Percentiles rank a stretch among this genome's conserved stretches.
These are phyloP conservation scores for Aristolochia fimbriata DNA, from an alignment of 164 flowering plant genomes.

Conservation along the genomic window DNA sequence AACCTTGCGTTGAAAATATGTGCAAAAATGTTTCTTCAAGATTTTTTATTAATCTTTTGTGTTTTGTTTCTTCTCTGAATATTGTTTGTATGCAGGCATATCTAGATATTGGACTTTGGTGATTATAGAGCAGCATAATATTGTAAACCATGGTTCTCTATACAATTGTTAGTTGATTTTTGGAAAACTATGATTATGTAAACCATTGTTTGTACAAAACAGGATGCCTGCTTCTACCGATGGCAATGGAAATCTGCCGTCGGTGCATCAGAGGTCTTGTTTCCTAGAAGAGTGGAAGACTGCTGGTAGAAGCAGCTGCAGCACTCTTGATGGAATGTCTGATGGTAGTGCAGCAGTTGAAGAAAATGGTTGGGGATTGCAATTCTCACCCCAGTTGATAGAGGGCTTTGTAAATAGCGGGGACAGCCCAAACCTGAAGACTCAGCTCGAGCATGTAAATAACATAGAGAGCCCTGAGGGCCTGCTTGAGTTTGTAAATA, in stretches of 20 bases:
- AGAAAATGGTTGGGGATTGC: slow-evolving; percentile 25
- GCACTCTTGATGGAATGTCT: slow-evolving; percentile 20
- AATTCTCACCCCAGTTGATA: slow-evolving; percentile 15
- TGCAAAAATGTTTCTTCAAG: too few relatives aligned
- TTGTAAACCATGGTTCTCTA: too few relatives aligned
- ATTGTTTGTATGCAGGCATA: too few relatives aligned
- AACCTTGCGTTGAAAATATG: too few relatives aligned
- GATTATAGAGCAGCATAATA: too few relatives aligned
- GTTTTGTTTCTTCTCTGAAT: too few relatives aligned
- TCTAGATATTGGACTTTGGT: too few relatives aligned
- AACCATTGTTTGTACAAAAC: slow-evolving; percentile 10
- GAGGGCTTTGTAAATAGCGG: slow-evolving; percentile 42
- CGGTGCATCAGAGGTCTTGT: slow-evolving; percentile 30
- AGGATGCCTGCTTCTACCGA: slow-evolving; percentile 23
- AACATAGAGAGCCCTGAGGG: slow-evolving; percentile 34
- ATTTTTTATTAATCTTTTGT: too few relatives aligned
- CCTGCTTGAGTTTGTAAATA: slow-evolving; percentile 44
- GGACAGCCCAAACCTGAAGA: slow-evolving; percentile 20
- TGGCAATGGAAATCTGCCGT: slow-evolving; percentile 17
- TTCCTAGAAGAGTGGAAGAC: slow-evolving; percentile 31
- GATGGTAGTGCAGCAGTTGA: slow-evolving; percentile 19
- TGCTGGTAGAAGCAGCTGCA: slow-evolving; percentile 24
- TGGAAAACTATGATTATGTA: neutral
- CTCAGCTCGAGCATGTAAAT: slow-evolving; percentile 41
- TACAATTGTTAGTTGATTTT: neutral